A percentile compares a stretch with the other conserved stretches of the same genome.
These are phyloP conservation scores for Populus pruinosa DNA, from an alignment of 345 rosid species.

Conservation along the genomic window DNA sequence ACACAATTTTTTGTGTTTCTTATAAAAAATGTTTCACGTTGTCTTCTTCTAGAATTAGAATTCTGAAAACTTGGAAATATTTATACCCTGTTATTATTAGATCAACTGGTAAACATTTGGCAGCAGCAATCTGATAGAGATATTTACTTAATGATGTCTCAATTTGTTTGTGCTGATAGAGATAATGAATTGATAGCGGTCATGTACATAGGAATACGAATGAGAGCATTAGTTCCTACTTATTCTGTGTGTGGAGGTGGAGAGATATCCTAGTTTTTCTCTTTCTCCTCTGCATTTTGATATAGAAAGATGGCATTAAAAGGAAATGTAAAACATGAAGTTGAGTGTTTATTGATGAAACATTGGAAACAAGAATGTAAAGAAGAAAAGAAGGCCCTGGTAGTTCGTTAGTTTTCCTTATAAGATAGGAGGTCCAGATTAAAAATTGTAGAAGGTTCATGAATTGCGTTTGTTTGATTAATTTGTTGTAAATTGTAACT, in stretches of 20 bases:
- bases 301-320: not conserved
- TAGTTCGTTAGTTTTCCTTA: too few species aligned
- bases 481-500: not conserved
- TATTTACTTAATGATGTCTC: not conserved
- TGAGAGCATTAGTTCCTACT: not conserved
- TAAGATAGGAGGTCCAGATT: too few species aligned
- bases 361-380: too few species aligned
- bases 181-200: not conserved
- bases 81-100: not conserved
- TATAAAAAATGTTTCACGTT: not conserved
- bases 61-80: not conserved
- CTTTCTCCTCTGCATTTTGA: not conserved
- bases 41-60: conserved; percentile 1
- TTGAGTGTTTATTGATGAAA: too few species aligned
- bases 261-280: not conserved
- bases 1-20: not conserved
- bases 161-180: not conserved
- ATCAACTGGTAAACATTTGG: not conserved
- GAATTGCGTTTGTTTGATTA: not conserved
- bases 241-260: not conserved
- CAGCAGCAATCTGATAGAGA: not conserved
- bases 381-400: too few species aligned
- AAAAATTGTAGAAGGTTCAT: too few species aligned
- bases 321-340: not conserved
- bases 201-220: not conserved